Percentiles rank a stretch among this genome's conserved stretches.
phyloP scores from a whole-genome alignment of 352 stramenopile genomes.

The Hyaloperonospora brassicae region DNA sequence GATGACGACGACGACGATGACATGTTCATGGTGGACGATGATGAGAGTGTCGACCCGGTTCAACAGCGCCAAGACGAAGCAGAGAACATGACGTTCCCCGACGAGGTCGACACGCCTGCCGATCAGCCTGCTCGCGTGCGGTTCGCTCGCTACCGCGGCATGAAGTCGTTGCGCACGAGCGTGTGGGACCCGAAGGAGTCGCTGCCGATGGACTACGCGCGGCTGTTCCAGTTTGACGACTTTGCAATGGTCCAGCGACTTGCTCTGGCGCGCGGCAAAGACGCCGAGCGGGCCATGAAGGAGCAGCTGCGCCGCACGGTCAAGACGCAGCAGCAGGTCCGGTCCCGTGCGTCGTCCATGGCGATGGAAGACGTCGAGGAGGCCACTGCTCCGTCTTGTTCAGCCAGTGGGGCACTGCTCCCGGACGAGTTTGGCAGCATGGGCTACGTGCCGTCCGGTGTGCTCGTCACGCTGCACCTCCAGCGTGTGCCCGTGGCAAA shows the following conservation, averaged over 20 bases:
- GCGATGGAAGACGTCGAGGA: slow-evolving; percentile 68
- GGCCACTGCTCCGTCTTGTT: slow-evolving; percentile 26
- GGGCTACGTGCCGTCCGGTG: slow-evolving; percentile 88
- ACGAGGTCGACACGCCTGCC: slow-evolving; percentile 85
- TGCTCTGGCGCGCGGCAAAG: slow-evolving; percentile 78
- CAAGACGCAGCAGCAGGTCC: slow-evolving; percentile 21
- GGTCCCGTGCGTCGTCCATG: slow-evolving; percentile 51
- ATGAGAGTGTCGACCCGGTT: slow-evolving; percentile 53
- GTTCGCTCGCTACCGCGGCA: slow-evolving; percentile 89
- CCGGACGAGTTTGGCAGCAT: slow-evolving; percentile 50
- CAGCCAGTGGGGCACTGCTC: slow-evolving; percentile 10
- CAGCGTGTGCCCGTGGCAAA: slow-evolving; percentile 54
- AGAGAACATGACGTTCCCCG: slow-evolving; percentile 92
- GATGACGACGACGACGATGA: slow-evolving; percentile 61
- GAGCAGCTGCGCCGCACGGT: slow-evolving; percentile 53
- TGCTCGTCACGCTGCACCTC: slow-evolving; percentile 89
- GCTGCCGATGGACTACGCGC: slow-evolving; percentile 94
- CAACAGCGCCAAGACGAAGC: slow-evolving; percentile 85
- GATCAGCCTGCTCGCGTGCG: slow-evolving; percentile 59
- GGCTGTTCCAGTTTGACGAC: slow-evolving; percentile 95
- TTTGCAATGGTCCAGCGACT: slow-evolving; percentile 92
- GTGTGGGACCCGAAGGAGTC: slow-evolving; percentile 98
- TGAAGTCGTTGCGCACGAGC: slow-evolving; percentile 95
- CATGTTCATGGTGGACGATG: slow-evolving; percentile 72
- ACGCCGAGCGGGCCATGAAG: slow-evolving; percentile 64